Conservation (phyloP, 2,329 filamentous ascomycete genomes). For the Epichloe elymi region DNA sequence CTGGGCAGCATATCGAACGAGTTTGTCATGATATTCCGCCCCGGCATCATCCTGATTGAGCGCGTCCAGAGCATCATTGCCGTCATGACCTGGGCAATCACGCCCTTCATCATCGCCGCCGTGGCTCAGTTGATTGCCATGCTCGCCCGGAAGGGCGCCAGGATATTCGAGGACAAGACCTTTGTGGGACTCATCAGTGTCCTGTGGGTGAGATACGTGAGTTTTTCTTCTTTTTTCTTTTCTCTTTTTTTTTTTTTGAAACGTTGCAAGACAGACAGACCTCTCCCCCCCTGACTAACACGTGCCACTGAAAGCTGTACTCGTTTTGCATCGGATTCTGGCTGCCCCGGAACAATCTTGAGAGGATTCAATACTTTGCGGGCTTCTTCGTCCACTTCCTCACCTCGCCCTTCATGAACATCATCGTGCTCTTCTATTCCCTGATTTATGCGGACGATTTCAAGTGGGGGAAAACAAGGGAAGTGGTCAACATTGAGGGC, state of each 20-base stretch:
- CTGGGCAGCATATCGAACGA: conserved; percentile 35
- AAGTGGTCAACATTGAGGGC: conserved; percentile 13
- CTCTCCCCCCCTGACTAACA: background rate
- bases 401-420: conserved; percentile 29
- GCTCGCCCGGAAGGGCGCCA: conserved; percentile 18
- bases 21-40: conserved; percentile 32
- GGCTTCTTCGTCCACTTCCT: conserved; percentile 25
- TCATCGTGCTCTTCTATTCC: conserved; percentile 28
- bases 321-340: conserved; percentile 29
- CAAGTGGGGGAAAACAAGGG: conserved; percentile 33
- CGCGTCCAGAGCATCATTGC: conserved; percentile 30
- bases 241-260: background rate
- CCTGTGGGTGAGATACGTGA: conserved; percentile 26
- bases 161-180: conserved; percentile 21
- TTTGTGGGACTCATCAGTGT: conserved; percentile 25
- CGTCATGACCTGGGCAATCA: conserved; percentile 33
- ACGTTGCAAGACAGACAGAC: background rate
- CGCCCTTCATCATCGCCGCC: conserved; percentile 29
- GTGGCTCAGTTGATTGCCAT: conserved; percentile 24
- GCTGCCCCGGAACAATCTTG: conserved; percentile 25
- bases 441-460: conserved; percentile 30
- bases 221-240: conserved; percentile 8
- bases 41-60: conserved; percentile 29
- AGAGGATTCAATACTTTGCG: conserved; percentile 24
- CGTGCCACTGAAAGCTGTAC: conserved; percentile 18